Evolutionary conservation across 768 basidiomycete species (phyloP).

Genomic region (Panus rudis): DNA sequence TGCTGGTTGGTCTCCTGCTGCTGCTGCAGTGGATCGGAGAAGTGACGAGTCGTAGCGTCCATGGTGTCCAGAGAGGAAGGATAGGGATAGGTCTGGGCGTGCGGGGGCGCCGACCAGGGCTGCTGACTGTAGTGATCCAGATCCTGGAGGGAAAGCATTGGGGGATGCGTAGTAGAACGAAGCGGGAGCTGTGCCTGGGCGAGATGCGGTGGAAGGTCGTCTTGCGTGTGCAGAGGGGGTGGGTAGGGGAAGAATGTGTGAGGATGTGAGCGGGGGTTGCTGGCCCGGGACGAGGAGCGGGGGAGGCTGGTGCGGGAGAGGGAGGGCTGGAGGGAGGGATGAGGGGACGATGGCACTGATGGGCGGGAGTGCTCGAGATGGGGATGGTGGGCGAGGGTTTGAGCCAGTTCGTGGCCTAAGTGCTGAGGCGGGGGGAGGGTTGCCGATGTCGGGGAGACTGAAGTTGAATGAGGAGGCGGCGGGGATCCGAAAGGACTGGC

Average conservation of each 20-base stretch:
- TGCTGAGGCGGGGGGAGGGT: conserved; percentile 19
- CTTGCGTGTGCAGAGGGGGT: conserved; percentile 35
- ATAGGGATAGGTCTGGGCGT: conserved; percentile 37
- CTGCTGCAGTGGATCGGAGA: conserved; percentile 24
- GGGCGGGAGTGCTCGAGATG: conserved; percentile 59
- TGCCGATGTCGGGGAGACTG: conserved; percentile 30
- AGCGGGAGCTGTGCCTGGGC: conserved; percentile 68
- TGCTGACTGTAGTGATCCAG: conserved; percentile 26
- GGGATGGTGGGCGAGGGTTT: conserved; percentile 3
- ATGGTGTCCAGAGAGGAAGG: conserved; percentile 25
- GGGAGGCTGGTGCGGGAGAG: conserved; percentile 26
- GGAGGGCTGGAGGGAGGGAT: conserved; percentile 40
- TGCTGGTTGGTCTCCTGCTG: conserved; percentile 14
- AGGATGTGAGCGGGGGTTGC: conserved; percentile 28
- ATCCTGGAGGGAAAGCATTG: conserved; percentile 26
- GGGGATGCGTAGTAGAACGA: conserved; percentile 40
- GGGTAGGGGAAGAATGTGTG: conserved; percentile 53
- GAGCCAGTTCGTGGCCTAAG: conserved; percentile 39
- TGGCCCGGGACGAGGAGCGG: conserved; percentile 33
- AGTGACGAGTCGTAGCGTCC: conserved; percentile 27
- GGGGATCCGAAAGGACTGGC: conserved; percentile 69
- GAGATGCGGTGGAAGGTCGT: conserved; percentile 52
- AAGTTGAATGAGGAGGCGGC: conserved; percentile 40
- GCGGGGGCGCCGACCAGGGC: no score
- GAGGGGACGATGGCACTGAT: conserved; percentile 74